Percentiles rank a stretch among this genome's conserved stretches.
phyloP scores from a whole-genome alignment of 2,329 filamentous ascomycete genomes.

The Monosporascus sp. region DNA sequence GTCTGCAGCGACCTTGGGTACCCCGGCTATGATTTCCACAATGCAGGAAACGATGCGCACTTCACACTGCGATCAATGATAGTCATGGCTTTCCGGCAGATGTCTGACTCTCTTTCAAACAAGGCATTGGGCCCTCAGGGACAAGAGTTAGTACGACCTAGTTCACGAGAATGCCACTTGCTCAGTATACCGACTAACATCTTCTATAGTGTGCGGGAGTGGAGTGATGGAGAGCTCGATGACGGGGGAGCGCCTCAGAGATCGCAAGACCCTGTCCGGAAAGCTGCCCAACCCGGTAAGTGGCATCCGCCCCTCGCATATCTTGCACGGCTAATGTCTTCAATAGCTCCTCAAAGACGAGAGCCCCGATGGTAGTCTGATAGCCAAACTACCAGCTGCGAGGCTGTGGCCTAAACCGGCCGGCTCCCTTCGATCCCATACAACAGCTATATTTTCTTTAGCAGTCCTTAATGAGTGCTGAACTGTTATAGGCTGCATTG shows the following conservation, averaged over 20 bases:
- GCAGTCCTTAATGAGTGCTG: too few relatives aligned
- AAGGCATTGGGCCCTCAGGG: neutral
- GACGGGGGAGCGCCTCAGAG: conserved; percentile 20
- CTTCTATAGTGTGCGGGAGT: conserved; percentile 17
- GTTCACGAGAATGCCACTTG: neutral
- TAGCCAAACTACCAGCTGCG: neutral
- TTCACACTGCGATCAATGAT: conserved; percentile 74
- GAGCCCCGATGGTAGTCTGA: conserved; percentile 1
- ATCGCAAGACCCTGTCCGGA: conserved; percentile 8
- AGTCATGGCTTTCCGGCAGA: conserved; percentile 44
- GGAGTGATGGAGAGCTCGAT: conserved; percentile 26
- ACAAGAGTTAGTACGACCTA: neutral
- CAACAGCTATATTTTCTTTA: too few relatives aligned
- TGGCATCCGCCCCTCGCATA: neutral
- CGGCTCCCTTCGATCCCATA: neutral
- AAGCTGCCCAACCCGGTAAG: conserved; percentile 4
- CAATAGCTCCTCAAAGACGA: neutral
- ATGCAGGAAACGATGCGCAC: conserved; percentile 79
- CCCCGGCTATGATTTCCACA: conserved; percentile 64
- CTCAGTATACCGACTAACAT: too few relatives aligned
- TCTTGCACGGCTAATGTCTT: conserved; percentile 1
- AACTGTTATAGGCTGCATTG: too few relatives aligned
- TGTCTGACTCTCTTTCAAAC: conserved; percentile 1
- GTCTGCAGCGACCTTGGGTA: conserved; percentile 64
- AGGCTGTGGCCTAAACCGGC: neutral